Conservation (phyloP, 2,329 filamentous ascomycete genomes). For the Penicillium brevicompactum region DNA sequence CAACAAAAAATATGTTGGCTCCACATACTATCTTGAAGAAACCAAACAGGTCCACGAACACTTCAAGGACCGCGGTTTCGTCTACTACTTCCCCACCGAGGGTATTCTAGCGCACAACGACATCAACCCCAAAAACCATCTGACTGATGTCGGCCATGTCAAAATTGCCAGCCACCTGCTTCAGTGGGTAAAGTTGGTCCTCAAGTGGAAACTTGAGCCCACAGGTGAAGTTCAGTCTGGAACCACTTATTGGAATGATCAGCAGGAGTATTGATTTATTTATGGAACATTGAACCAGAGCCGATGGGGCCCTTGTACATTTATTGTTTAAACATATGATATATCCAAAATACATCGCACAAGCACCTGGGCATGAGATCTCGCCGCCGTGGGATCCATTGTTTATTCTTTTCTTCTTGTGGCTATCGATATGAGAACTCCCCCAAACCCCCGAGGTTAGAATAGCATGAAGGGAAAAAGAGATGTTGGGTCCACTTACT, state of each 20-base stretch:
- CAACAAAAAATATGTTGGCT: constrained; percentile 55
- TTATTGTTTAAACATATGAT: neutral
- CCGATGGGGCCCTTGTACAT: neutral
- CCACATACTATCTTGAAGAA: constrained; percentile 52
- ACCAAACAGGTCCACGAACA: constrained; percentile 55
- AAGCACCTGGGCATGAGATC: no score
- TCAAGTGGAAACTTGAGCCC: constrained; percentile 59
- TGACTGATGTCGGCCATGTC: constrained; percentile 63
- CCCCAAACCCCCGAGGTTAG: no score
- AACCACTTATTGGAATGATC: constrained; percentile 58
- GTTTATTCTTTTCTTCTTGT: no score
- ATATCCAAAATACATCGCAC: neutral
- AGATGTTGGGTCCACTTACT: no score
- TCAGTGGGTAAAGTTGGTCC: constrained; percentile 58
- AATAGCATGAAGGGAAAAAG: no score
- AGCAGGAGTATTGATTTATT: constrained; percentile 44
- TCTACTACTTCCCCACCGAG: constrained; percentile 64
- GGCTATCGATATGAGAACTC: no score
- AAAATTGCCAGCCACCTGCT: constrained; percentile 63
- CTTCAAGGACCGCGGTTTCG: constrained; percentile 55
- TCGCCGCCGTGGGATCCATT: no score
- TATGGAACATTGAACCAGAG: neutral
- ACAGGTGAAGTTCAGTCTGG: constrained; percentile 57
- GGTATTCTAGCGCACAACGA: constrained; percentile 65
- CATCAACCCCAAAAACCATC: constrained; percentile 60